Evolutionary conservation across 2,329 filamentous ascomycete species (phyloP).

Genomic region (Talaromyces sp.): DNA sequence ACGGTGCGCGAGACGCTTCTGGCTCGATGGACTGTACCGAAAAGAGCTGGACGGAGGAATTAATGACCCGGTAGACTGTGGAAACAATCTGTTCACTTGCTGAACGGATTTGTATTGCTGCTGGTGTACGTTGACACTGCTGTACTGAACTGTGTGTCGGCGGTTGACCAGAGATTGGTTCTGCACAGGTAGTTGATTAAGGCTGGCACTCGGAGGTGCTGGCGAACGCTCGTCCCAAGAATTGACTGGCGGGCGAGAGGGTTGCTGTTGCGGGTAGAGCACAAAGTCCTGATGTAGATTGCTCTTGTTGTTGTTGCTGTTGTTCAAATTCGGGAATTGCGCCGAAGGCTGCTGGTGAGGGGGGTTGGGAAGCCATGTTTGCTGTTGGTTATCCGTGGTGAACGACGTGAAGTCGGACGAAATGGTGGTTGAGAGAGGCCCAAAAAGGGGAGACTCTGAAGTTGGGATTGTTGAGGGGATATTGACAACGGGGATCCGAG

Average conservation of each 20-base stretch:
- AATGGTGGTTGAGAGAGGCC: constrained; percentile 37
- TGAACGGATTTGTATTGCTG: constrained; percentile 36
- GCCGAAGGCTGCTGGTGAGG: constrained; percentile 43
- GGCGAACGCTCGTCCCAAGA: constrained; percentile 34
- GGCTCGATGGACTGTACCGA: constrained; percentile 35
- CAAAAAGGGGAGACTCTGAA: constrained; percentile 45
- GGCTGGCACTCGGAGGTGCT: constrained; percentile 36
- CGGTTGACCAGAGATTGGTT: constrained; percentile 34
- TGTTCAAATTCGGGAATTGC: constrained; percentile 33
- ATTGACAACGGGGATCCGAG: constrained; percentile 28
- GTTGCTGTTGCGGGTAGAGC: constrained; percentile 37
- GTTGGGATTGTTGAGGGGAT: constrained; percentile 28
- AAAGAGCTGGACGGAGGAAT: constrained; percentile 36
- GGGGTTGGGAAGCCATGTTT: constrained; percentile 48
- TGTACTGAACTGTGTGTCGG: constrained; percentile 36
- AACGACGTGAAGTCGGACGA: constrained; percentile 47
- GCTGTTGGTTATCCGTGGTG: constrained; percentile 49
- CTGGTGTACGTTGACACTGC: constrained; percentile 35
- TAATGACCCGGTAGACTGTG: constrained; percentile 37
- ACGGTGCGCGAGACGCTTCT: constrained; percentile 29
- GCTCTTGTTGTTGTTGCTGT: constrained; percentile 24
- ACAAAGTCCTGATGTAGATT: constrained; percentile 43
- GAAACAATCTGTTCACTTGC: constrained; percentile 36
- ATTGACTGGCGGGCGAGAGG: constrained; percentile 32
- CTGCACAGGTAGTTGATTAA: constrained; percentile 30